Conservation (phyloP, 352 stramenopile genomes). For the Elongisporangium anandrum region DNA sequence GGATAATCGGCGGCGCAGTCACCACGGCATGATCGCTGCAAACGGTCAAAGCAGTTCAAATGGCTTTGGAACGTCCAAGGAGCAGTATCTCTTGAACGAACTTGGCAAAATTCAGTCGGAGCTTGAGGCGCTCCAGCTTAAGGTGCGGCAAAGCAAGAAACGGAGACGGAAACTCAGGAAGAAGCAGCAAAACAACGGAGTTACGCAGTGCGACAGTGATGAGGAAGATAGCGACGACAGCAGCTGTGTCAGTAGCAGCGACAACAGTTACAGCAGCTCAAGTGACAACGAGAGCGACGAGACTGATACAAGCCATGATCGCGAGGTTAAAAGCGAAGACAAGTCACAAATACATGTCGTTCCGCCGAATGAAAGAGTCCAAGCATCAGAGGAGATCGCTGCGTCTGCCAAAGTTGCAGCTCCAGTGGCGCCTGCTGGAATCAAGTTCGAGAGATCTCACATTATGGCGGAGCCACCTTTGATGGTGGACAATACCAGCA, state of each 20-base stretch:
- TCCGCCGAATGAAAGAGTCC: too few relatives aligned
- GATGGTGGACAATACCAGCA: too few relatives aligned
- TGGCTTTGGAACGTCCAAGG: conserved; percentile 14
- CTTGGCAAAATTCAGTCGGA: conserved; percentile 20
- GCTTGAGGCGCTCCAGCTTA: conserved; percentile 17
- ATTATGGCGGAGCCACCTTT: too few relatives aligned
- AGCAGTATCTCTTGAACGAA: conserved; percentile 31
- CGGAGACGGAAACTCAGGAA: conserved; percentile 14
- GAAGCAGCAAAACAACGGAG: conserved; percentile 1
- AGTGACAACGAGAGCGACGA: conserved; percentile 1
- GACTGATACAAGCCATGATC: too few relatives aligned
- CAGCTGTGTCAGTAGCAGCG: conserved; percentile 5
- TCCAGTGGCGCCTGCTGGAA: too few relatives aligned
- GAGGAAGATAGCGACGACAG: conserved; percentile 1
- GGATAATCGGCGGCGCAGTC: conserved; percentile 24
- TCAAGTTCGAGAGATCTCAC: too few relatives aligned
- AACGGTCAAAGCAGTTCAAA: conserved; percentile 16
- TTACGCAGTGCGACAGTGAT: neutral
- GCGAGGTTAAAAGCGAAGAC: too few relatives aligned
- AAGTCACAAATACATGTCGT: too few relatives aligned
- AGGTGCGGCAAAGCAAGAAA: too few relatives aligned
- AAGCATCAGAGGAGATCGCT: too few relatives aligned
- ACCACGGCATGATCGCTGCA: conserved; percentile 10
- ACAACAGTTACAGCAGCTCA: too few relatives aligned
- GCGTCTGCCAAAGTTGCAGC: too few relatives aligned